Evolutionary conservation across 768 basidiomycete species (phyloP).

Genomic region (Russula virescens): DNA sequence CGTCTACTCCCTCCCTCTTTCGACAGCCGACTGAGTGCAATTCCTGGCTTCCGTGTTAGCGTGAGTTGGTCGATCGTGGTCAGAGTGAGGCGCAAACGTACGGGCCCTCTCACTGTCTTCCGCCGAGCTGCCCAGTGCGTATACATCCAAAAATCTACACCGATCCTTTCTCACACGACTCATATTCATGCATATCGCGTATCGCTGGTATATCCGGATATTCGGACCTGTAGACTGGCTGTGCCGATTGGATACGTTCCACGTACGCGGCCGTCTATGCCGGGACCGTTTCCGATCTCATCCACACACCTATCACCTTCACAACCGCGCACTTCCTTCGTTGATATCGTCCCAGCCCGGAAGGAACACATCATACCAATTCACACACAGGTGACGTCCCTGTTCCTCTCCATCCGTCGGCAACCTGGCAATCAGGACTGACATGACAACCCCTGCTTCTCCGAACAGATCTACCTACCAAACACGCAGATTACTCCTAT

Average conservation of each 20-base stretch:
- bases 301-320: neutral
- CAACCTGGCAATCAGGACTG: neutral
- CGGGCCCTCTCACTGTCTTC: neutral
- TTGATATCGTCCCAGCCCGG: constrained; percentile 8
- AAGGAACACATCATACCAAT: constrained; percentile 2
- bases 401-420: neutral
- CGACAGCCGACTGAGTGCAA: constrained; percentile 15
- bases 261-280: constrained; percentile 12
- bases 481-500: constrained; percentile 17
- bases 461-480: constrained; percentile 19
- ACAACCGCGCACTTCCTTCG: constrained; percentile 6
- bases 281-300: constrained; percentile 9
- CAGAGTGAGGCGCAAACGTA: constrained; percentile 2
- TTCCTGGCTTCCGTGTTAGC: constrained; percentile 19
- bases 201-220: neutral
- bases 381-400: constrained; percentile 15
- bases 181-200: neutral
- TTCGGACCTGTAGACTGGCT: constrained; percentile 1
- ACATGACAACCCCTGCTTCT: neutral
- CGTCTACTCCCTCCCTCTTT: constrained; percentile 16
- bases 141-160: neutral
- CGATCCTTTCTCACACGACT: neutral
- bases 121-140: constrained; percentile 13
- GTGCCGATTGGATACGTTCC: constrained; percentile 17
- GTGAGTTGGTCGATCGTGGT: constrained; percentile 15